These are phyloP conservation scores for Misopates orontium DNA, from an alignment of 257 asterid species.

Conservation along the genomic window DNA sequence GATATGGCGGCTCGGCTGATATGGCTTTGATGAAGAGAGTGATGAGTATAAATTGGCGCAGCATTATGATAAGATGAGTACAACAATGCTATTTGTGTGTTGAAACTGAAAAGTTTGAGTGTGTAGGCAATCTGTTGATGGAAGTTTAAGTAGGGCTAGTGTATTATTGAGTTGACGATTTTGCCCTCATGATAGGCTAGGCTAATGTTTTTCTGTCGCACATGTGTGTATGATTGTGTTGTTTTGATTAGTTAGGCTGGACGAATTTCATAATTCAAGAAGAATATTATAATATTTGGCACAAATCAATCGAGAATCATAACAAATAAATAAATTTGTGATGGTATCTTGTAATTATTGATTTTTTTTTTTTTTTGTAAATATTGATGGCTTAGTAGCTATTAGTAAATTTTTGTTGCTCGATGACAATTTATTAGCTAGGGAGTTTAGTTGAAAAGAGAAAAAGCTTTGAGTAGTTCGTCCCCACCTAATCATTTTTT, in stretches of 20 bases:
- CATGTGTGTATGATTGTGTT: conserved; percentile 28
- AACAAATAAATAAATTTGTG: not conserved
- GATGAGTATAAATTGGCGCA: conserved; percentile 25
- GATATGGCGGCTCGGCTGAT: conserved; percentile 3
- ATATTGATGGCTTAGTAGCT: too few species aligned
- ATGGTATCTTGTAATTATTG: too few species aligned
- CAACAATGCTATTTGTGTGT: conserved; percentile 1
- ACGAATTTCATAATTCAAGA: not conserved
- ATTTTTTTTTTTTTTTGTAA: too few species aligned
- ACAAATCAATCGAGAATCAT: not conserved
- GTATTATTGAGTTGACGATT: conserved; percentile 23
- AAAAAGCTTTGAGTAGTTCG: too few species aligned
- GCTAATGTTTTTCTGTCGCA: conserved; percentile 9
- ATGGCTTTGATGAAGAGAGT: conserved; percentile 31
- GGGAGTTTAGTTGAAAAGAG: too few species aligned
- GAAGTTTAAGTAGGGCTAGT: conserved; percentile 26
- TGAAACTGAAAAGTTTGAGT: not conserved
- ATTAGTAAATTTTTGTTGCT: too few species aligned
- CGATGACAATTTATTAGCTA: too few species aligned
- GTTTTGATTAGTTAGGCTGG: conserved; percentile 25
- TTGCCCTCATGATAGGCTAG: conserved; percentile 24
- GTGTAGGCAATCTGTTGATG: not conserved
- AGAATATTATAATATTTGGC: not conserved
- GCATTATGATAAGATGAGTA: too few species aligned
- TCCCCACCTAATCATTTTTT: too few species aligned